Base-by-base conservation (phyloP, 305 asterid genomes). In the Fraxinus ornus region DNA sequence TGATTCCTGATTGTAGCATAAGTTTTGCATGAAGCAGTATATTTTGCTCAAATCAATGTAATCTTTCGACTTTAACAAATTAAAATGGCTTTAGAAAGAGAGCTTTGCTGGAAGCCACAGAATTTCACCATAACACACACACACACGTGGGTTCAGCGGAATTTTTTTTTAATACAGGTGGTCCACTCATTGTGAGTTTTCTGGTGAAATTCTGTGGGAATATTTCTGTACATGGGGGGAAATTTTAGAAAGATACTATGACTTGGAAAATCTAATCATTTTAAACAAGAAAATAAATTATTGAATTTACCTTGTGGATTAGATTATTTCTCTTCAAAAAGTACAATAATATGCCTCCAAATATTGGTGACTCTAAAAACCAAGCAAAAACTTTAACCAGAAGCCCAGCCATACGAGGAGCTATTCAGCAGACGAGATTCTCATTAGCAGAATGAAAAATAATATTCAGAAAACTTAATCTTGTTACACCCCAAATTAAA, bases 371-470 rank as follows among this genome's bases (percentile, higher is more conserved):
- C 86, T 95, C 98, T 91, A 95, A 80, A 32, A 92, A 79, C 99
- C 93, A 91, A 24, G 87, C 92, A 78, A 92, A 91, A 33, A 91
- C 91, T 89, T 91, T 92, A 77, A 93, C 93, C 79, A 95, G 37
- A 60, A 91, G 84, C 13, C 99, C 99, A 86, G 99, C 95, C 98
- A 95, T 94, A 10, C 99, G 95, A 84, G 99, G 99, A 84, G 99
- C 99, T 95, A 76, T 41, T 19, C 77, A 78, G 3, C 62, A 83
- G 76, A 41, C 47, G 52, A 36, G 72, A 32, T 71, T 32, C 5
- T 71, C 76, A 71, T 30, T 33, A 70, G 41, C 75, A 4, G 36
- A 30, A 62, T 24, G 32, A 52, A 52, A 52, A 52, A 17, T n/a
- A 52, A 55, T n/a, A 5, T 55, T n/a, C 66, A 55, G 10, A 55